Evolutionary conservation across 2,329 filamentous ascomycete species (phyloP).

Genomic region (Pseudogymnoascus sp.): DNA sequence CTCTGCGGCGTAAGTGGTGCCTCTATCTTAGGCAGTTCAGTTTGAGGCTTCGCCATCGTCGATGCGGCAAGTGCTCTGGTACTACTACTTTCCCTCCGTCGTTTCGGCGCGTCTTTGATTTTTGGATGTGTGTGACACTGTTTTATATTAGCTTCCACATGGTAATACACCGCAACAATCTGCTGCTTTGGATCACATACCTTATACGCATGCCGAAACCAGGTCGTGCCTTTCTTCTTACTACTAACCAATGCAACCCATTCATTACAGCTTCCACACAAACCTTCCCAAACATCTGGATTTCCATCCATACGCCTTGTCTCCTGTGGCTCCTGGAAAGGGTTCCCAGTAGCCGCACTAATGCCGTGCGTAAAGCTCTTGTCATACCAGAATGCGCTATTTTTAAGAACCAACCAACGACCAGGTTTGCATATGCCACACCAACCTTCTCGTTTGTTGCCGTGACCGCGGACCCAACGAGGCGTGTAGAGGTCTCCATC

Average conservation of each 20-base stretch:
- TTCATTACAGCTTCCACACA: conserved; percentile 69
- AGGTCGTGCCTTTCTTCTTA: conserved; percentile 88
- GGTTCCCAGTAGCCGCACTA: conserved; percentile 68
- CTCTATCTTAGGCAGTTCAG: conserved; percentile 33
- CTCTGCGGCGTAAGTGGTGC: conserved; percentile 38
- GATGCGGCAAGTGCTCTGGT: conserved; percentile 28
- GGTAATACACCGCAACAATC: neutral
- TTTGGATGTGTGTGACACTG: conserved; percentile 65
- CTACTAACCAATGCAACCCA: conserved; percentile 76
- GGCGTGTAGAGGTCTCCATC: conserved; percentile 77
- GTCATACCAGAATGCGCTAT: conserved; percentile 89
- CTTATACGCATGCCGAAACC: conserved; percentile 86
- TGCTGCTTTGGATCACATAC: conserved; percentile 35
- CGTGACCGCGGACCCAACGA: conserved; percentile 73
- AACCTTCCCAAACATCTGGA: conserved; percentile 71
- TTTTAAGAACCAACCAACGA: conserved; percentile 79
- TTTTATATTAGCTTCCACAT: conserved; percentile 15
- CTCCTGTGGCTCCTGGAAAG: conserved; percentile 69
- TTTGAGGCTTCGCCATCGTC: conserved; percentile 36
- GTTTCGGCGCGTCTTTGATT: conserved; percentile 61
- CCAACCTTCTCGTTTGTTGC: conserved; percentile 83
- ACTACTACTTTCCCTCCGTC: conserved; percentile 54
- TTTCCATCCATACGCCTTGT: conserved; percentile 71
- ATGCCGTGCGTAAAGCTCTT: conserved; percentile 85
- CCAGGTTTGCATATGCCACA: conserved; percentile 82